Base-by-base conservation (phyloP, 1,284 basidiomycete genomes). In the Moniliella sp. region DNA sequence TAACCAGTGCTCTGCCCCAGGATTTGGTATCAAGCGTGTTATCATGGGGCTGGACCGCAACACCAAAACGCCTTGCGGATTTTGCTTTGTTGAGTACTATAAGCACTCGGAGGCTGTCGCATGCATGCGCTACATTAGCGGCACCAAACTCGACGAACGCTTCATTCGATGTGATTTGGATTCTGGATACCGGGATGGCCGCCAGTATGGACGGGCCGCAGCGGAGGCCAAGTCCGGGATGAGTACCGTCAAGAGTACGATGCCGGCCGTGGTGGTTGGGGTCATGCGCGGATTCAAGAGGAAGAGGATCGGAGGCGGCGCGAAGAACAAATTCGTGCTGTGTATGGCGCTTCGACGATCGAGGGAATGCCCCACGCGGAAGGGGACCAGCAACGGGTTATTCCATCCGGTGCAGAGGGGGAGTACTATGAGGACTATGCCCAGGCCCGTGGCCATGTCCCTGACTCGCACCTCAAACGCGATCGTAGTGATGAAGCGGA, bases 41-140 rank as follows among this genome's bases (percentile, higher is more conserved):
- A 97, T 99, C 53, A 99, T 99, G 91, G 91, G 91, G 15, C 69
- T 99, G 23, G 91, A 99, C 66, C 69, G 91, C 36, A 83, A 94
- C 60, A 79, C 78, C 30, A 77, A 86, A 80, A 97, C 91, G 30
- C 91, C 91, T 0, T 99, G 91, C 58, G 91, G 91, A 1, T 99
- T 99, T 62, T 93, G 88, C 50, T 99, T 99, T 55, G 91, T 99
- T 37, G 91, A 99, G n/a, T 99, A 83, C 62, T 97, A 94, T 62
- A 82, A 81, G 5, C 84, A 94, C 55, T 69, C 75, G 4, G 88
- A 97, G 62, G 91, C 91, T 11, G 69, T 93, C 16, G 79, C 83
- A 27, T 78, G 78, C 45, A 74, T 97, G 70, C 75, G 79, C 28
- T 88, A 93, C 62, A 75, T 97, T 41, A 83, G 78, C 31, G 88